Evolutionary conservation across 306 rosid genomes (phyloP), one percentile per base, ranked within the genome.

Genomic region (Parietaria judaica): DNA sequence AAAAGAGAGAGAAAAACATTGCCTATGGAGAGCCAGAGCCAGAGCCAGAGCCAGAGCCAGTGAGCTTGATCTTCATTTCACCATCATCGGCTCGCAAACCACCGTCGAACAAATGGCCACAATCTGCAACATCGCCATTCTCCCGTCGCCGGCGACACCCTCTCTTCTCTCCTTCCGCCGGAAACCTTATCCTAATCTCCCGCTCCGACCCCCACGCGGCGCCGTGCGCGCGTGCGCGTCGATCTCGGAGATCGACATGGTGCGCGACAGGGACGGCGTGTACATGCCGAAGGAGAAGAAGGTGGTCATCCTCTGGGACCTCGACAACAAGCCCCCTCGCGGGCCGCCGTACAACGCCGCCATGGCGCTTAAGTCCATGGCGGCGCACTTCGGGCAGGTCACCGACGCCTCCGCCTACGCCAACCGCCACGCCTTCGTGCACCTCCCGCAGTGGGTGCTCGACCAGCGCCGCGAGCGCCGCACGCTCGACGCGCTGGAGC

Each of bases 261-360:
- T 91, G 6, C 79, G 66, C 70, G 88, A 70, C 85, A 77, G 66
- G 59, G 77, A 80, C 31, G 96, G 91, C 10, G 11, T 83, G 12
- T 88, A 81, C 71, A 47, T 78, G 0, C 88, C 87, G 1, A 85
- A 76, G 56, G 77, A 70, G 64, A 64, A 78, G 54, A 92, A 86
- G 16, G 96, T 86, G 0, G 87, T 88, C 2, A 75, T 88, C 46
- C 76, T 92, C 0, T 92, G 96, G 98, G 98, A 92, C 86, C 87
- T 88, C 17, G 98, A 88, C 70, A 92, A 92, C 82, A 88, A 92
- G 16, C 95, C 98, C 36, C 98, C 95, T 0, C 85, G 94, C 5
- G 96, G 96, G 1, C 85, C 92, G 0, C 96, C 98, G 0, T 92
- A 82, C 78, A 62, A 74, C 69, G 96, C 95, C 43, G 95, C 94